Evolutionary conservation across 1,284 basidiomycete species (phyloP), one percentile per base, ranked within the genome.

Genomic region (Pholiota adiposa): DNA sequence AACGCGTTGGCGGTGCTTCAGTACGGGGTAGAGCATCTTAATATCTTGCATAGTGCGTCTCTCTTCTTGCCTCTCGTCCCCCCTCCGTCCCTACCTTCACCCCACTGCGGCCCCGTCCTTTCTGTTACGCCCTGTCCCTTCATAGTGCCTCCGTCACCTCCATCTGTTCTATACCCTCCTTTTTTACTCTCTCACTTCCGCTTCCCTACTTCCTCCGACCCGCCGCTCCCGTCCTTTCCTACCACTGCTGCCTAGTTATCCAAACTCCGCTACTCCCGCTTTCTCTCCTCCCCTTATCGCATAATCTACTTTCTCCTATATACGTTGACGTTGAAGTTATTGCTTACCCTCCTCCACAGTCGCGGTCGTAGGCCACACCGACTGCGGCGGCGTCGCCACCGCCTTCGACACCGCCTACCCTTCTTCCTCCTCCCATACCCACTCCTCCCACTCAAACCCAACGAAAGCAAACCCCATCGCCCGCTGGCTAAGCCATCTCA

Each of bases 21-120:
- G 4, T 98, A 92, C 73, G 96, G 93, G 5, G 81, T 98, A 40
- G 83, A 85, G 64, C 78, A 84, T 65, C 79, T 97, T 59, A 89
- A 90, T 58, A 90, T 96, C 40, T 83, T 92, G 73, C 90, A 98
- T 77, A 85, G 92, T 94, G 69, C 23, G 19, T 25, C 11, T 19
- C 7, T 44, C 14, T 4, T 25, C 41, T 9, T 44, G 19, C 2
- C 41, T 12, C 7, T 43, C 41, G 4, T 23, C 1, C 7, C 6
- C 7, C 41, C 23, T 44, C 0, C 41, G 9, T n/a, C 16, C 14
- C 5, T 2, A n/a, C n/a, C n/a, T n/a, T n/a, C n/a, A n/a, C n/a
- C n/a, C n/a, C n/a, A n/a, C n/a, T n/a, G n/a, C n/a, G n/a, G n/a
- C n/a, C n/a, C n/a, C n/a, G n/a, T n/a, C n/a, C n/a, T n/a, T n/a